Evolutionary conservation across 176 grass and related monocot species (phyloP).

Genomic region (Saccharum spontaneum): DNA sequence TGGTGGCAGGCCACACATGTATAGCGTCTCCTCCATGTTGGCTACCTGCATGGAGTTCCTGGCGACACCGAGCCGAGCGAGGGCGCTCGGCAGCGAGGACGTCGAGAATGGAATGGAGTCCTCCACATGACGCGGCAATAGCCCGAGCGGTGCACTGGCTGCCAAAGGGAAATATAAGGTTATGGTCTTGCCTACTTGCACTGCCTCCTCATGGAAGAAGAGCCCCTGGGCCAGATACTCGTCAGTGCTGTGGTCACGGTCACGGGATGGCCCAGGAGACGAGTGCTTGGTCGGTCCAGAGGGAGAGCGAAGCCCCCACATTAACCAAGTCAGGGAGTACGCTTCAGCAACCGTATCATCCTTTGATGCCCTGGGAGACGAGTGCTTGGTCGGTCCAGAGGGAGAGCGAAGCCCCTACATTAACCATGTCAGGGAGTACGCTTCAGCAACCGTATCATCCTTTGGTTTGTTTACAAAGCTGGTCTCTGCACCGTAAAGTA

Average conservation of each 20-base stretch:
- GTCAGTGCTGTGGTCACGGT: neutral
- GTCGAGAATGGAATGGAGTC: conserved; percentile 31
- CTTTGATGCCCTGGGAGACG: neutral
- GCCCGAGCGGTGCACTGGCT: neutral
- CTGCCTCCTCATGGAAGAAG: conserved; percentile 17
- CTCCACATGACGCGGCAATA: conserved; percentile 20
- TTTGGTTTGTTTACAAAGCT: neutral
- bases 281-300: neutral
- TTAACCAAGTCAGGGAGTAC: neutral
- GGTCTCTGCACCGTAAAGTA: neutral
- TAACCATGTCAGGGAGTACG: conserved; percentile 7
- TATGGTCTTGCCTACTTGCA: neutral
- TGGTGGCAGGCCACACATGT: neutral
- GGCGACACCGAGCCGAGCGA: neutral
- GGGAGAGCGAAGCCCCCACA: conserved; percentile 15
- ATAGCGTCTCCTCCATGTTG: conserved; percentile 10
- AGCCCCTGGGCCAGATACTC: neutral
- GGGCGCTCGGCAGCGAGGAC: neutral
- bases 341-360: conserved; percentile 15
- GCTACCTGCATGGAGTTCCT: neutral
- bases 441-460: conserved; percentile 7
- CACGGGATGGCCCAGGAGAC: neutral
- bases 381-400: neutral
- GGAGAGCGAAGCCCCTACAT: conserved; percentile 15
- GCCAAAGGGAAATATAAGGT: conserved; percentile 17